Evolutionary conservation across 192 early-diverging fungal genomes (phyloP).

Genomic region (Podochytrium sp.): DNA sequence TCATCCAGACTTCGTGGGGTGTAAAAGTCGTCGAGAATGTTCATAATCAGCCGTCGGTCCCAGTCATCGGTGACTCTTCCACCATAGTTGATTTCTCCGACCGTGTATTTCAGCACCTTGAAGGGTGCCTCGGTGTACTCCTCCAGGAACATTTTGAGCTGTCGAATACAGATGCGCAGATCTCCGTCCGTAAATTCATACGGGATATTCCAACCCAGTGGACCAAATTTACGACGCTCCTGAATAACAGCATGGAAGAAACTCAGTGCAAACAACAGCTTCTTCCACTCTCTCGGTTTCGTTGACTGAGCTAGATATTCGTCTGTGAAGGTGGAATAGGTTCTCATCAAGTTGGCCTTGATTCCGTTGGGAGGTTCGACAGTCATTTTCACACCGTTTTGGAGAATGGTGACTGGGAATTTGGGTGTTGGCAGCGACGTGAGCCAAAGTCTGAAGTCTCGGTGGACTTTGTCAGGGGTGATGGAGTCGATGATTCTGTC

Average conservation of each 20-base stretch:
- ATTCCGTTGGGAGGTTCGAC: conserved; percentile 65
- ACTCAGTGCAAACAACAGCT: conserved; percentile 57
- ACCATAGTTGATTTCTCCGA: conserved; percentile 68
- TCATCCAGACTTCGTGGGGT: conserved; percentile 56
- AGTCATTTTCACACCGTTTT: conserved; percentile 67
- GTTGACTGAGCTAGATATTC: conserved; percentile 50
- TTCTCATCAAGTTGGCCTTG: conserved; percentile 61
- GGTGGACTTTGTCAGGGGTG: conserved; percentile 59
- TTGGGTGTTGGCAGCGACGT: conserved; percentile 64
- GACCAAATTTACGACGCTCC: conserved; percentile 62
- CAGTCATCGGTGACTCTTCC: conserved; percentile 65
- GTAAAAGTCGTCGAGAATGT: conserved; percentile 59
- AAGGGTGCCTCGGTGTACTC: conserved; percentile 62
- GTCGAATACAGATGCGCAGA: conserved; percentile 58
- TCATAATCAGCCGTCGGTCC: conserved; percentile 64
- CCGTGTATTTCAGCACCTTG: conserved; percentile 63
- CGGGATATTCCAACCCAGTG: conserved; percentile 66
- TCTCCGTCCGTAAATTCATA: conserved; percentile 66
- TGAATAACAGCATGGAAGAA: conserved; percentile 68
- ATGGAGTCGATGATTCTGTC: conserved; percentile 61
- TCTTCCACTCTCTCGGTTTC: conserved; percentile 57
- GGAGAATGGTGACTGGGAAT: conserved; percentile 64
- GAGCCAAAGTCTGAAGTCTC: conserved; percentile 63
- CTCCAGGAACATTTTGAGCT: conserved; percentile 66
- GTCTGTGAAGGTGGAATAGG: conserved; percentile 62